Conservation (phyloP, 371 early-diverging fungal species). For the Mortierella sp. region DNA sequence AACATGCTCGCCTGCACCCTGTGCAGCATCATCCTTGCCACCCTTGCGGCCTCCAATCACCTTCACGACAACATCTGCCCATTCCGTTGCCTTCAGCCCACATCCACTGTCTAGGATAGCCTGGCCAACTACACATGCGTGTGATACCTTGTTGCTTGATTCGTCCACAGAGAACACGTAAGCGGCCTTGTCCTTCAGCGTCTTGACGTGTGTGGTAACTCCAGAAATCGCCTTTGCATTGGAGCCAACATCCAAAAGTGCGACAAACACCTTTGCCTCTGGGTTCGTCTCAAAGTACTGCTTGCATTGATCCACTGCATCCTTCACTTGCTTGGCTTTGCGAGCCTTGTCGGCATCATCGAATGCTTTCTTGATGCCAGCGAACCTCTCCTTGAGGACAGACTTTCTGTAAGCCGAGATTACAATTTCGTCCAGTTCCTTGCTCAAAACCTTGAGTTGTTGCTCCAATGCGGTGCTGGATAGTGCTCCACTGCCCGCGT, state of each 20-base stretch:
- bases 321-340: slow-evolving; percentile 86
- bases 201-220: slow-evolving; percentile 84
- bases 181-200: slow-evolving; percentile 83
- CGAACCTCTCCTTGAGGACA: slow-evolving; percentile 75
- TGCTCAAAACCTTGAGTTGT: slow-evolving; percentile 81
- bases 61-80: slow-evolving; percentile 86
- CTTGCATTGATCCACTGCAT: slow-evolving; percentile 83
- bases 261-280: slow-evolving; percentile 67
- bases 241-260: slow-evolving; percentile 72
- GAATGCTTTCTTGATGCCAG: slow-evolving; percentile 81
- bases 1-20: slow-evolving; percentile 78
- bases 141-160: slow-evolving; percentile 75
- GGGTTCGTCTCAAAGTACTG: slow-evolving; percentile 79
- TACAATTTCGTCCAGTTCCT: slow-evolving; percentile 82
- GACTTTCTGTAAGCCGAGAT: slow-evolving; percentile 88
- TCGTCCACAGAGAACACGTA: slow-evolving; percentile 84
- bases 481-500: slow-evolving; percentile 61
- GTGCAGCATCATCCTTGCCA: slow-evolving; percentile 88
- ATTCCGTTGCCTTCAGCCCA: slow-evolving; percentile 90
- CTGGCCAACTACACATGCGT: slow-evolving; percentile 89
- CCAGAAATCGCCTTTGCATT: slow-evolving; percentile 80
- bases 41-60: slow-evolving; percentile 92
- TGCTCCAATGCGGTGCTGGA: slow-evolving; percentile 76
- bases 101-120: slow-evolving; percentile 57
- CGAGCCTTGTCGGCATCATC: slow-evolving; percentile 91